Evolutionary conservation across 371 early-diverging fungal genomes (phyloP).

Genomic region (Homolaphlyctis polyrhiza): DNA sequence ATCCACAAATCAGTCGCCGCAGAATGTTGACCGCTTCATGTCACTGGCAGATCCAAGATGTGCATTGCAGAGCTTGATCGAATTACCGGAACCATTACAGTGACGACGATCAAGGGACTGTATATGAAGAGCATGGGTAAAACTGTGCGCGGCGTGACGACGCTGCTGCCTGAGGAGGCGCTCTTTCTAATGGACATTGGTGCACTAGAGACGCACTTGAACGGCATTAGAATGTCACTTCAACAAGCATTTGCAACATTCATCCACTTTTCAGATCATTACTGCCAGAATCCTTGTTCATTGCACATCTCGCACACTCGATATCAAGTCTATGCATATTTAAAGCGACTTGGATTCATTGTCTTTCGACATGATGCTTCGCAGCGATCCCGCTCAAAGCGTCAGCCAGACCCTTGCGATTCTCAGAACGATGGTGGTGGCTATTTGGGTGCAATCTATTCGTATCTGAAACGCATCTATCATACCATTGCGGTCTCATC

Average conservation of each 20-base stretch:
- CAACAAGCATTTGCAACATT: conserved; percentile 14
- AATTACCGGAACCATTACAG: no score
- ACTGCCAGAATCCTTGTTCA: no score
- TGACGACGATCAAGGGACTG: not conserved
- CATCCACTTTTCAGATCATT: no score
- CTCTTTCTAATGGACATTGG: conserved; percentile 13
- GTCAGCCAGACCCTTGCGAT: no score
- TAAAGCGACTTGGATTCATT: conserved; percentile 15
- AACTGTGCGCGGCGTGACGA: not conserved
- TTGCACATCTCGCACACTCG: no score
- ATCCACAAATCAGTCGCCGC: no score
- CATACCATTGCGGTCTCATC: no score
- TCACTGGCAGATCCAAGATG: not conserved
- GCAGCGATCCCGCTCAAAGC: not conserved
- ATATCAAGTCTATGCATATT: conserved; percentile 16
- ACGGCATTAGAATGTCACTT: conserved; percentile 4
- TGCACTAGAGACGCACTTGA: conserved; percentile 6
- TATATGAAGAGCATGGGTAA: not conserved
- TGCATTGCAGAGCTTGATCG: no score
- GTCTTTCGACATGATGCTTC: conserved; percentile 3
- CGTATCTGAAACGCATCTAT: no score
- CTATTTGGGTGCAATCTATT: no score
- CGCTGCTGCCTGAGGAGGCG: conserved; percentile 10
- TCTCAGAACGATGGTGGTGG: no score
- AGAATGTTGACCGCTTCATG: no score